These are phyloP conservation scores for Oryza australiensis DNA, from an alignment of 176 grass and related monocot species.

Conservation along the genomic window DNA sequence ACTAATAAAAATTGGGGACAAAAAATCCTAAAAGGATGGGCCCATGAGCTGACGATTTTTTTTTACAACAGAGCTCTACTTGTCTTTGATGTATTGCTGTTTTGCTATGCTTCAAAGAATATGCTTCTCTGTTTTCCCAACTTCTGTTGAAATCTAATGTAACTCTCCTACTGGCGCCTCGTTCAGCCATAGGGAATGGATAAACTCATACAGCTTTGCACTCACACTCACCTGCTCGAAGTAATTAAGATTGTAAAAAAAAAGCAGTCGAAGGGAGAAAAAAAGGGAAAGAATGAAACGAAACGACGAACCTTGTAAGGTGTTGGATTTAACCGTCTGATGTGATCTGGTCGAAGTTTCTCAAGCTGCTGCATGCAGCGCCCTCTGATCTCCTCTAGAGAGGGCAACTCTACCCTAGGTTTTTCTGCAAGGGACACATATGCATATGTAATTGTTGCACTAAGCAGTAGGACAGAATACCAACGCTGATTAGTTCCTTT, in stretches of 20 bases:
- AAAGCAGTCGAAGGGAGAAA: neutral
- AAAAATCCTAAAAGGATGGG: constrained; percentile 36
- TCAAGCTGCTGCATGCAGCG: constrained; percentile 91
- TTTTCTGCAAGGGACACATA: constrained; percentile 44
- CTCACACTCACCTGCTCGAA: constrained; percentile 82
- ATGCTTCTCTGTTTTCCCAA: constrained; percentile 34
- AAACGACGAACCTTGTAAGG: constrained; percentile 92
- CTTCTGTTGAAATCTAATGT: constrained; percentile 48
- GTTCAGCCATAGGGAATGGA: constrained; percentile 85
- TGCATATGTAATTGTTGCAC: neutral
- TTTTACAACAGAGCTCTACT: constrained; percentile 24
- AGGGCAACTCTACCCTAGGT: constrained; percentile 72
- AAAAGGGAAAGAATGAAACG: neutral
- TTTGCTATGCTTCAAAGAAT: constrained; percentile 44
- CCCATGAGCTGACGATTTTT: constrained; percentile 6
- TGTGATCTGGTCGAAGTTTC: constrained; percentile 83
- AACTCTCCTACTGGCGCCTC: constrained; percentile 89
- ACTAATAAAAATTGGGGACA: constrained; percentile 3
- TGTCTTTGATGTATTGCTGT: constrained; percentile 13
- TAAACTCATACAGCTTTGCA: constrained; percentile 85
- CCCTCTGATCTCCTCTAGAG: constrained; percentile 70
- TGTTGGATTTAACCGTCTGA: constrained; percentile 89
- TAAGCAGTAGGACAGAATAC: neutral
- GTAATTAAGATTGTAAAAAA: neutral
- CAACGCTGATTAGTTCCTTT: neutral